phyloP scores from a whole-genome alignment of 2,329 filamentous ascomycete species.

The Talaromyces marneffei region DNA sequence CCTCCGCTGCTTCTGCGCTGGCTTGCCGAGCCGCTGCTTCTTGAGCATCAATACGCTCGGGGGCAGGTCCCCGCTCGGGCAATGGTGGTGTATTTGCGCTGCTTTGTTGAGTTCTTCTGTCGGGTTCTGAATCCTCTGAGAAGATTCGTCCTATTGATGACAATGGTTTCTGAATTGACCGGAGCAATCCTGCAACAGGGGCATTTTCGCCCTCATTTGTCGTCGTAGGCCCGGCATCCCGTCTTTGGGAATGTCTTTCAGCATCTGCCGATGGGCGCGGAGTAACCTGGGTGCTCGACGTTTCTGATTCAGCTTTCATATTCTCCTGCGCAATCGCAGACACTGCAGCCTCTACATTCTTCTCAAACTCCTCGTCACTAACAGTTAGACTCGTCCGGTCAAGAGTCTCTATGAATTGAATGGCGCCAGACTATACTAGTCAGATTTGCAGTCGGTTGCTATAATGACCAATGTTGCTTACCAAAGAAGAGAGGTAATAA shows the following conservation, averaged over 20 bases:
- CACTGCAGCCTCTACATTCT: slow-evolving; percentile 92
- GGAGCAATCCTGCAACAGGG: slow-evolving; percentile 75
- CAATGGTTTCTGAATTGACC: slow-evolving; percentile 85
- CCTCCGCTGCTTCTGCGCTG: slow-evolving; percentile 82
- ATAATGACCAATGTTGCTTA: slow-evolving; percentile 35
- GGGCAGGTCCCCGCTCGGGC: slow-evolving; percentile 47
- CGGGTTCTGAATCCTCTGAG: slow-evolving; percentile 57
- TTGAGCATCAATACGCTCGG: slow-evolving; percentile 60
- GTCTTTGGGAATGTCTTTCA: slow-evolving; percentile 44
- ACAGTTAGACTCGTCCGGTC: slow-evolving; percentile 92
- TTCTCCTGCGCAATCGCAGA: slow-evolving; percentile 93
- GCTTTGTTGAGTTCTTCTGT: slow-evolving; percentile 39
- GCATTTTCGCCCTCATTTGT: slow-evolving; percentile 64
- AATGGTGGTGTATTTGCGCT: slow-evolving; percentile 25
- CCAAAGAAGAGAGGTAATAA: slow-evolving; percentile 92
- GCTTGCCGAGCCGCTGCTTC: slow-evolving; percentile 87
- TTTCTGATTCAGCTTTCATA: slow-evolving; percentile 49
- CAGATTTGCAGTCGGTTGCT: background rate
- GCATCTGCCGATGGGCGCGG: slow-evolving; percentile 48
- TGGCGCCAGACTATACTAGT: slow-evolving; percentile 55
- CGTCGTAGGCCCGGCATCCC: slow-evolving; percentile 25
- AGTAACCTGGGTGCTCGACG: slow-evolving; percentile 45
- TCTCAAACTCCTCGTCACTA: slow-evolving; percentile 89
- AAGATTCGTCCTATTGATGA: slow-evolving; percentile 94
- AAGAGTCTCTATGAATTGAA: slow-evolving; percentile 94